A percentile compares a stretch with the other conserved stretches of the same genome.
Evolutionary conservation across 2,329 filamentous ascomycete genomes (phyloP).

Genomic region (Clonostachys rosea): DNA sequence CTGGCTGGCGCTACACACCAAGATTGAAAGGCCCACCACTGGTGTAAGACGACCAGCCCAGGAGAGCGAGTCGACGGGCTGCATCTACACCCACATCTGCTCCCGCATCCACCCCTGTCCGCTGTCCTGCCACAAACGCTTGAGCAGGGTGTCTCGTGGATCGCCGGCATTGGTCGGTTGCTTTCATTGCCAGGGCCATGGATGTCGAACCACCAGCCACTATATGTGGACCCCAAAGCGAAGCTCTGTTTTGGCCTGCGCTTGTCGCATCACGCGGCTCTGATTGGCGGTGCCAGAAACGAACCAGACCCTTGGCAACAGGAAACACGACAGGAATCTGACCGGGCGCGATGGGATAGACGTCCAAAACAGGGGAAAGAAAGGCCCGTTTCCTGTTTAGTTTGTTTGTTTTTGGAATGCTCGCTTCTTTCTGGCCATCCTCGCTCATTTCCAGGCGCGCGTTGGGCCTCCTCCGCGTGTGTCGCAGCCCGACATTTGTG

Average conservation of each 20-base stretch:
- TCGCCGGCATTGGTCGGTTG: conserved; percentile 21
- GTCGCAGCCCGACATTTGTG: no score
- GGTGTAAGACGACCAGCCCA: conserved; percentile 27
- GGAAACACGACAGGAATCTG: not conserved
- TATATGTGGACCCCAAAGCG: no score
- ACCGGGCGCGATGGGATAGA: no score
- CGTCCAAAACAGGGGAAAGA: no score
- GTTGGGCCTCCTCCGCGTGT: no score
- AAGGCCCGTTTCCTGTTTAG: no score
- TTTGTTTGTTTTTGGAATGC: no score
- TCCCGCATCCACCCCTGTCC: not conserved
- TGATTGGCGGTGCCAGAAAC: conserved; percentile 1
- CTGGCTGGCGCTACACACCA: conserved; percentile 28
- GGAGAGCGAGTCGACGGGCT: conserved; percentile 34
- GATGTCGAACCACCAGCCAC: not conserved
- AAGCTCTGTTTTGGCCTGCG: not conserved
- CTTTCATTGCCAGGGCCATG: not conserved
- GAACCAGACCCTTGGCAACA: conserved; percentile 5
- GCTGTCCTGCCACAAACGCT: conserved; percentile 17
- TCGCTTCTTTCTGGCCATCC: no score
- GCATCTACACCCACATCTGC: no score
- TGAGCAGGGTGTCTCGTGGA: conserved; percentile 18
- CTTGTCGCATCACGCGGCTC: not conserved
- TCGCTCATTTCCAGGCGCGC: no score
- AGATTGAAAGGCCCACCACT: conserved; percentile 25